phyloP scores from a whole-genome alignment of 495 filamentous ascomycete genomes.

The Neurospora sp. region DNA sequence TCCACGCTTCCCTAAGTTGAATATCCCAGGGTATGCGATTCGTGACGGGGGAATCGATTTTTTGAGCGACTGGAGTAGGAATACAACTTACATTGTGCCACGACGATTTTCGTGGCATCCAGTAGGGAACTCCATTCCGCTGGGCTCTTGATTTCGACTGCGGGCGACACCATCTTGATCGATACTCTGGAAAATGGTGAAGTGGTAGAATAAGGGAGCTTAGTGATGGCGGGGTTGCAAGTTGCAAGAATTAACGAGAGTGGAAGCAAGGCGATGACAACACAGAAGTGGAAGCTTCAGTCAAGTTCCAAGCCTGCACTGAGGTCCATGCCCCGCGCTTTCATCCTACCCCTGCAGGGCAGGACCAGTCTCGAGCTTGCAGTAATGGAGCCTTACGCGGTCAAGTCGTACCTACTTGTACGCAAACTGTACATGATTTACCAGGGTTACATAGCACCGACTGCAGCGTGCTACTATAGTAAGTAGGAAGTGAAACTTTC shows the following conservation, averaged over 20 bases:
- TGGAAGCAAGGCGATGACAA: not conserved
- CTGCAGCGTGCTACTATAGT: not conserved
- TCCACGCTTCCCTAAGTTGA: not conserved
- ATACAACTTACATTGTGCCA: conserved; percentile 68
- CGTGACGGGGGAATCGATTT: conserved; percentile 10
- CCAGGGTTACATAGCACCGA: not conserved
- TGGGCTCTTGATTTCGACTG: conserved; percentile 9
- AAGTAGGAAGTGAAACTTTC: not conserved
- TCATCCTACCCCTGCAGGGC: not conserved
- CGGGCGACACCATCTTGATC: not conserved
- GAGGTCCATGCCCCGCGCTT: not conserved
- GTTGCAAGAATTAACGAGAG: not conserved
- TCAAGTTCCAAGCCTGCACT: not conserved
- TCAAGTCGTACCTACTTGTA: not conserved
- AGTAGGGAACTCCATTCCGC: conserved; percentile 63
- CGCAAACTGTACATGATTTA: not conserved
- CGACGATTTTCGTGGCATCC: conserved; percentile 57
- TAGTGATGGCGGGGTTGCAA: not conserved
- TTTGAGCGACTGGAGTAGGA: not conserved
- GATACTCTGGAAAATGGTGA: not conserved
- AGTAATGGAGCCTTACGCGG: not conserved
- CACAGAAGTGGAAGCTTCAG: not conserved
- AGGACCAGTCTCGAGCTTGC: not conserved
- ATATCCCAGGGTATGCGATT: not conserved
- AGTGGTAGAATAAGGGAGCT: not conserved